Evolutionary conservation across 2,329 filamentous ascomycete genomes (phyloP), one percentile per base, ranked within the genome.

Genomic region (Cryphonectria japonica): DNA sequence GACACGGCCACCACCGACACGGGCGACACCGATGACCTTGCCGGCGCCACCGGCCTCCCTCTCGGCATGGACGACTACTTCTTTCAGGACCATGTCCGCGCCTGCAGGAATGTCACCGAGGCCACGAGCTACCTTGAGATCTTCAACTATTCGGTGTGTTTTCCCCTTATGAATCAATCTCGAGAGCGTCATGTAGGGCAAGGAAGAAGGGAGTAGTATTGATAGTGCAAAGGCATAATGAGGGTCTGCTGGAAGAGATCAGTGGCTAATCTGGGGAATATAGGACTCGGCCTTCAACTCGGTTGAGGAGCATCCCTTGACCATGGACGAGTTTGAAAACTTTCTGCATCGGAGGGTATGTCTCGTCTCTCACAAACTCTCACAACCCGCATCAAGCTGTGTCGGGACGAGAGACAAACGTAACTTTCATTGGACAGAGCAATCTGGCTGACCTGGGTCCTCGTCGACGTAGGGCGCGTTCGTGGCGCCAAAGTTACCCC

Each of bases 51-150:
- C 54, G 8, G n/a, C 13, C 2, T 19, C 39, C 39, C 39, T 37
- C 37, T 37, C 69, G 66, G 57, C 37, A 89, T 89, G 87, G 87
- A 89, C 77, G 85, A 89, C 75, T 89, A 88, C 76, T 83, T 89
- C 79, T 89, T 89, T 74, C 80, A 81, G 73, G 74, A 78, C 43
- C 83, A 85, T 75, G 81, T 89, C 71, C 76, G 80, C 13, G 78
- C 82, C 62, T 89, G 86, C 76, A 82, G 79, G 32, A 80, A 82
- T 43, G 85, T 89, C 64, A 72, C 78, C 3, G 88, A 90, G 78
- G 79, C 79, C 68, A 89, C 87, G 26, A 83, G 80, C 73, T 90
- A 88, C 76, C 74, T 89, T 34, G 86, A 89, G 77, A 86, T 89
- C 52, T 83, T 88, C 75, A 89, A 89, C 74, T 89, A 88, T 74